Evolutionary conservation across 2,329 filamentous ascomycete species (phyloP).

Genomic region (Chaetoscypha palmicola): DNA sequence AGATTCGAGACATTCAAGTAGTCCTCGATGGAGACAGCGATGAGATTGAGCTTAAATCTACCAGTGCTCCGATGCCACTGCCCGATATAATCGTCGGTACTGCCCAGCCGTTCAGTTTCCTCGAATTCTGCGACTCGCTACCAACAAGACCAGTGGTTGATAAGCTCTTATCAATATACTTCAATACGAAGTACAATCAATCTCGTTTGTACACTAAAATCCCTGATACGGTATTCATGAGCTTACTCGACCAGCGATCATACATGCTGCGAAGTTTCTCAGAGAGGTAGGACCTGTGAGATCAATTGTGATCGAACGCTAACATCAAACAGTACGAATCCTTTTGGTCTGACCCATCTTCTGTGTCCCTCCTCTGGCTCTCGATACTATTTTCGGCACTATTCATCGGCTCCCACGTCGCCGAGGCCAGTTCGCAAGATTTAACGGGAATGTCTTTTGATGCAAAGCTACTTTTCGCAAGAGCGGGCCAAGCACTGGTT

Average conservation of each 20-base stretch:
- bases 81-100: constrained; percentile 6
- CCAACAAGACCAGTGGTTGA: constrained; percentile 41
- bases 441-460: constrained; percentile 22
- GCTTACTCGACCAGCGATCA: constrained; percentile 35
- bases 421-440: background rate
- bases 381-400: constrained; percentile 13
- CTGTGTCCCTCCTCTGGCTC: constrained; percentile 12
- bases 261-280: constrained; percentile 43
- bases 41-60: background rate
- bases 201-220: constrained; percentile 31
- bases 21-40: constrained; percentile 39
- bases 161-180: constrained; percentile 45
- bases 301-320: background rate
- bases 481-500: constrained; percentile 43
- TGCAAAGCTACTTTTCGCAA: constrained; percentile 39
- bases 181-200: constrained; percentile 38
- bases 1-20: constrained; percentile 49
- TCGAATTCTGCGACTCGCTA: constrained; percentile 38
- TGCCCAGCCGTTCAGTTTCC: constrained; percentile 13
- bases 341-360: constrained; percentile 6
- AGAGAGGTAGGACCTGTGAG: constrained; percentile 29
- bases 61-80: background rate
- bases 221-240: too few species aligned
- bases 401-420: constrained; percentile 5
- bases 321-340: constrained; percentile 1